These are phyloP conservation scores for Abrus pulchellus DNA, from an alignment of 306 rosid genomes.

Conservation along the genomic window DNA sequence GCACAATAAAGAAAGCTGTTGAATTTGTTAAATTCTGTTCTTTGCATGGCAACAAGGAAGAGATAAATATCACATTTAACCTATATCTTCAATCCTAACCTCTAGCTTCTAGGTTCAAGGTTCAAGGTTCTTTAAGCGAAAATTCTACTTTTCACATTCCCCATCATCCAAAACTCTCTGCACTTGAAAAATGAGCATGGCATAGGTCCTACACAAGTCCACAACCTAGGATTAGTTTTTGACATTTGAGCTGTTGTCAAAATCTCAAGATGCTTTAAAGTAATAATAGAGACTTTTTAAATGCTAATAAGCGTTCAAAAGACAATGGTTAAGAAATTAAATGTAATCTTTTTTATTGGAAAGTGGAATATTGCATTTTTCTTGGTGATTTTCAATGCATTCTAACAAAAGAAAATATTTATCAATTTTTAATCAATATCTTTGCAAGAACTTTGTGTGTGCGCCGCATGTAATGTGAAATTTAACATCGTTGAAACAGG, in stretches of 20 bases:
- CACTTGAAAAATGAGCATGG: background rate
- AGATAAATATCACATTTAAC: conserved; percentile 35
- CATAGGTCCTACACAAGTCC: background rate
- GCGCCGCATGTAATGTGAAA: background rate
- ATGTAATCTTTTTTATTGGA: background rate
- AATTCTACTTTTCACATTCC: background rate
- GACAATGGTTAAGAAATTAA: background rate
- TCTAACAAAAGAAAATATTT: too few relatives aligned
- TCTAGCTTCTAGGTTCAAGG: background rate
- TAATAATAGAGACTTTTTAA: too few relatives aligned
- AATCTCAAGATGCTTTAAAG: too few relatives aligned
- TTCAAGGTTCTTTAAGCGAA: background rate
- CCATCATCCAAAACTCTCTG: background rate
- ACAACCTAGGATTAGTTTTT: background rate
- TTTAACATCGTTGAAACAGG: background rate
- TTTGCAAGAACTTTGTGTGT: background rate
- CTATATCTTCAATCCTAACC: background rate
- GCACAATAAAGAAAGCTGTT: conserved; percentile 17
- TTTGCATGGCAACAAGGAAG: conserved; percentile 53
- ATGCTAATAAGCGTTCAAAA: background rate
- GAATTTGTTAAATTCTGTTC: conserved; percentile 51
- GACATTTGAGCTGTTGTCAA: too few relatives aligned
- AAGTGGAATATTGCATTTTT: too few relatives aligned
- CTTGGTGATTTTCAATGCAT: too few relatives aligned
- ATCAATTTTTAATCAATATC: too few relatives aligned